phyloP scores from a whole-genome alignment of 169 alveolate species.

The Plasmodium gallinaceum region DNA sequence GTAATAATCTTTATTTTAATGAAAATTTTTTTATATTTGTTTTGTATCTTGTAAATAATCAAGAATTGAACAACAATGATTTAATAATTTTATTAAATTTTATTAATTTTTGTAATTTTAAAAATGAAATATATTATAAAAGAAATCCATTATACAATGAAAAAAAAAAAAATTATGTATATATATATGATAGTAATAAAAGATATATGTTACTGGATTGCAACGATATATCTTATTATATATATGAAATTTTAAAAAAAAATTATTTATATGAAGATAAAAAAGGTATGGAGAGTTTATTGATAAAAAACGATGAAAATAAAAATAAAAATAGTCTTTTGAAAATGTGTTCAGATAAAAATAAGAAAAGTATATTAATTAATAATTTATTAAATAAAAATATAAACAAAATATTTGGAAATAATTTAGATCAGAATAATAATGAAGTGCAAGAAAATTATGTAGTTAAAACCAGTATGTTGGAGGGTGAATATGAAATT shows the following conservation, averaged over 20 bases:
- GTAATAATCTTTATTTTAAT: constrained; percentile 41
- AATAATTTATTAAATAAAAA: neutral
- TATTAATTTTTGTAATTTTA: constrained; percentile 26
- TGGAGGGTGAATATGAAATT: neutral
- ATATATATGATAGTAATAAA: neutral
- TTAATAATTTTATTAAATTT: constrained; percentile 31
- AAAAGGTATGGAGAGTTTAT: neutral
- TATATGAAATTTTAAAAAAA: constrained; percentile 30
- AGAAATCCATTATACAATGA: constrained; percentile 17
- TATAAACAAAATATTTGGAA: neutral
- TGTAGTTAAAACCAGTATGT: neutral
- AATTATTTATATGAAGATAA: constrained; percentile 15
- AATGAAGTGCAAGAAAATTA: neutral
- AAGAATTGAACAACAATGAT: constrained; percentile 8
- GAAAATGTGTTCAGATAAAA: neutral
- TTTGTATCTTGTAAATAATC: constrained; percentile 30
- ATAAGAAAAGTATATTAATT: neutral
- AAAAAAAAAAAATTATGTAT: neutral
- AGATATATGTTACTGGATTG: constrained; percentile 16
- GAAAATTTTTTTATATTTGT: constrained; percentile 43
- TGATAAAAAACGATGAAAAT: neutral
- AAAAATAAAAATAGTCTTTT: neutral
- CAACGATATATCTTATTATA: constrained; percentile 1
- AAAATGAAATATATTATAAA: constrained; percentile 20
- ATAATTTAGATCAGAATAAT: neutral